A percentile compares a stretch with the other conserved stretches of the same genome.
Evolutionary conservation across 495 filamentous ascomycete genomes (phyloP).

Genomic region (Podospora pseudoanserina): DNA sequence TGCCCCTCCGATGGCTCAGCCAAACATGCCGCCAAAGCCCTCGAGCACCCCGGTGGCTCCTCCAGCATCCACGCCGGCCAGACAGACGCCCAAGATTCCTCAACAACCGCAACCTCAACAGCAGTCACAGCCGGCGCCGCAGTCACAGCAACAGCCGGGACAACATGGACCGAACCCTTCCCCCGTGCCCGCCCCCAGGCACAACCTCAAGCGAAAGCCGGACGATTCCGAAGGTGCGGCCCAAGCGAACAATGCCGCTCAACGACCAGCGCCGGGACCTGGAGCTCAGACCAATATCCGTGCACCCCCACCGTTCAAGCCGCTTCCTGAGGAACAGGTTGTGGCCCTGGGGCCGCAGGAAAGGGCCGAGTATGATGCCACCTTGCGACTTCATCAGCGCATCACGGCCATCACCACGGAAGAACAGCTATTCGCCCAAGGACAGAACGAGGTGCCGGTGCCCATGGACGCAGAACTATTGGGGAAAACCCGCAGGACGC

Average conservation of each 20-base stretch:
- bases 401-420: not conserved
- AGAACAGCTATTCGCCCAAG: not conserved
- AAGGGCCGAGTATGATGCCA: not conserved
- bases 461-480: not conserved
- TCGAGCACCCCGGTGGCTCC: not conserved
- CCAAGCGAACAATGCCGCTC: constrained; percentile 37
- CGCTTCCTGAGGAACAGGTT: constrained; percentile 9
- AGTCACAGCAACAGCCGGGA: constrained; percentile 16
- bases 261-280: constrained; percentile 24
- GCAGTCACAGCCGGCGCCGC: constrained; percentile 2
- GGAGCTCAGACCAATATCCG: not conserved
- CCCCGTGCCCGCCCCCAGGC: constrained; percentile 27
- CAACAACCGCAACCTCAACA: constrained; percentile 16
- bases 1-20: not conserved
- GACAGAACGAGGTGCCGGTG: constrained; percentile 2
- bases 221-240: constrained; percentile 62
- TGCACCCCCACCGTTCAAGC: not conserved
- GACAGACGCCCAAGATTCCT: constrained; percentile 8
- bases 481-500: constrained; percentile 29
- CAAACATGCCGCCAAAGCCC: constrained; percentile 10
- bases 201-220: constrained; percentile 53
- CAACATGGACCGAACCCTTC: constrained; percentile 21
- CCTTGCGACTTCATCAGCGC: not conserved
- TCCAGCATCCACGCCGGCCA: not conserved
- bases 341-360: not conserved